Percentiles rank a stretch among this genome's conserved stretches.
These are phyloP conservation scores for Daldinia eschscholtzii DNA, from an alignment of 2,329 filamentous ascomycete species.

Conservation along the genomic window DNA sequence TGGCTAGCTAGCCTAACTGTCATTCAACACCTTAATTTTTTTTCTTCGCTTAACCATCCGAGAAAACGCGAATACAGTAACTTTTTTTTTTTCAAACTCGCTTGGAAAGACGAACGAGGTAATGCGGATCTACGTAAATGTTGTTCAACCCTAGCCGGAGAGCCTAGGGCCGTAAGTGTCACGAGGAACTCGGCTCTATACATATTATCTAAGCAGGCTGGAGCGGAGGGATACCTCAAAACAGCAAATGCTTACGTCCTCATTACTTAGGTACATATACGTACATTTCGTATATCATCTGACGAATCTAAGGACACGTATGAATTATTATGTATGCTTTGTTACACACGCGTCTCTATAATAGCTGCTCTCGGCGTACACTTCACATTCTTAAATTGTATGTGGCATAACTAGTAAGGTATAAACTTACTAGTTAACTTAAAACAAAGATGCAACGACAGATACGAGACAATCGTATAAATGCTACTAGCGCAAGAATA, in stretches of 20 bases:
- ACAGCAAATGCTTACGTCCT: slow-evolving; percentile 16
- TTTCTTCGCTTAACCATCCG: slow-evolving; percentile 33
- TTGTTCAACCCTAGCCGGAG: slow-evolving; percentile 27
- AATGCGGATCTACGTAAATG: neutral
- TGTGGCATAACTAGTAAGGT: neutral
- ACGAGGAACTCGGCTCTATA: slow-evolving; percentile 24
- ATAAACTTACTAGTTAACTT: neutral
- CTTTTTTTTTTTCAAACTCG: slow-evolving; percentile 23
- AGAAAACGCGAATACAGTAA: slow-evolving; percentile 18
- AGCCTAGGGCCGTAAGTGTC: slow-evolving; percentile 6
- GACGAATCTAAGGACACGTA: slow-evolving; percentile 18
- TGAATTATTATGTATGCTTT: neutral
- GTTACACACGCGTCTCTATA: slow-evolving; percentile 16
- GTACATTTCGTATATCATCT: slow-evolving; percentile 15
- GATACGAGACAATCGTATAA: neutral
- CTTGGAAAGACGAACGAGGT: slow-evolving; percentile 25
- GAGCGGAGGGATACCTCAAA: slow-evolving; percentile 16
- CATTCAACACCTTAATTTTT: slow-evolving; percentile 20
- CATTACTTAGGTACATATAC: slow-evolving; percentile 1
- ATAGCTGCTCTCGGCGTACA: neutral
- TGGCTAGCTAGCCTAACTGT: slow-evolving; percentile 16
- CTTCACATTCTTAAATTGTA: neutral
- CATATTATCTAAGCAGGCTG: slow-evolving; percentile 39
- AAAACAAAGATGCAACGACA: neutral
- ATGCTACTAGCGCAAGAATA: neutral